These are phyloP conservation scores for Aspergillus avenaceus DNA, from an alignment of 495 filamentous ascomycete genomes.

Conservation along the genomic window DNA sequence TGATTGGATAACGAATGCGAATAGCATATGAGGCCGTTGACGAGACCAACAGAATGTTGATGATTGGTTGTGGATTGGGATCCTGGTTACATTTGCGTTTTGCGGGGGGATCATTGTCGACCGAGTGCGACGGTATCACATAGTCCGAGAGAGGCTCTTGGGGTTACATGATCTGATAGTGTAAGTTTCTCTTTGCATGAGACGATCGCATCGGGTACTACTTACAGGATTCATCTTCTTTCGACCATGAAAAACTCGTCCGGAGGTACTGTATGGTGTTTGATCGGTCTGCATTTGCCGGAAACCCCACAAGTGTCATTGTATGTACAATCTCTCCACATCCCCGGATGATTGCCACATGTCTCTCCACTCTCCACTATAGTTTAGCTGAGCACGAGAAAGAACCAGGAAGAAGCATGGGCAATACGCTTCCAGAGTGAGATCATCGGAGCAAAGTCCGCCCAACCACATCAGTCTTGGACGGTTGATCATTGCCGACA, in stretches of 20 bases:
- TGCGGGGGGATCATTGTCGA: not conserved
- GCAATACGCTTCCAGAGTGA: not conserved
- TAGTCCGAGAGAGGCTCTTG: not conserved
- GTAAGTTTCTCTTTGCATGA: not conserved
- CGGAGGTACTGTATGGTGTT: too few relatives aligned
- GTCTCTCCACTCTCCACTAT: not conserved
- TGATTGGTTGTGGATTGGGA: not conserved
- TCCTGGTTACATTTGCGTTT: too few relatives aligned
- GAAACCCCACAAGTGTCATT: too few relatives aligned
- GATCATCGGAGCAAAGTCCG: not conserved
- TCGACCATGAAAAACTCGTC: too few relatives aligned
- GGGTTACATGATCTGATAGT: not conserved
- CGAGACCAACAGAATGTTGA: not conserved
- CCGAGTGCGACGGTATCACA: not conserved
- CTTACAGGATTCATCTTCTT: too few relatives aligned
- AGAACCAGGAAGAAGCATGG: too few relatives aligned
- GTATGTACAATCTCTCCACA: too few relatives aligned
- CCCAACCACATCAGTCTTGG: not conserved
- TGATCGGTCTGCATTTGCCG: too few relatives aligned
- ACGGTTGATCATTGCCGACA: too few relatives aligned
- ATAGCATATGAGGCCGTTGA: not conserved
- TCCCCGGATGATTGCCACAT: not conserved
- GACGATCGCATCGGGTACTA: too few relatives aligned
- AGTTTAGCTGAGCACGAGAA: not conserved
- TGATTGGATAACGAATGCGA: not conserved